Evolutionary conservation across 2,329 filamentous ascomycete genomes (phyloP).

Genomic region (Cladobotryum protrusum): DNA sequence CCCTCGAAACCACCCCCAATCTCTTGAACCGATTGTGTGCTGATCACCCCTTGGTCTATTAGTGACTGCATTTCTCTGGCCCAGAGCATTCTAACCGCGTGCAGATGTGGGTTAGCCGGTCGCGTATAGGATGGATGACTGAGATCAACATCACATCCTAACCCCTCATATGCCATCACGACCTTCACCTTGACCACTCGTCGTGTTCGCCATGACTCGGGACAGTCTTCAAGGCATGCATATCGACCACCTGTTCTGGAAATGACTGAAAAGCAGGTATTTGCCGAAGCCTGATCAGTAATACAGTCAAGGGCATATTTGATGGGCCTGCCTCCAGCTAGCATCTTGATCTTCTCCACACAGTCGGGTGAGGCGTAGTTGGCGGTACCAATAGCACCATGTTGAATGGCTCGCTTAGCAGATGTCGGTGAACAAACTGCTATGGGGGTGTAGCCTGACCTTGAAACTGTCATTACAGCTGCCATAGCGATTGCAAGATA

Average conservation of each 20-base stretch:
- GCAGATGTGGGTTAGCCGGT: no score
- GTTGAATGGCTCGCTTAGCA: not conserved
- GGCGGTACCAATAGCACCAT: not conserved
- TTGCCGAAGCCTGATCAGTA: slow-evolving; percentile 20
- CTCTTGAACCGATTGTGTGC: no score
- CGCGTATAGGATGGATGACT: no score
- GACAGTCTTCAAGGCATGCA: slow-evolving; percentile 24
- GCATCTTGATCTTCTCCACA: not conserved
- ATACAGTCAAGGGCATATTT: slow-evolving; percentile 26
- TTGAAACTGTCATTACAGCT: not conserved
- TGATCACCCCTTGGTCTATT: no score
- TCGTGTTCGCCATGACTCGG: slow-evolving; percentile 18
- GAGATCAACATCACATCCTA: slow-evolving; percentile 4
- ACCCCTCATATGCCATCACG: slow-evolving; percentile 17
- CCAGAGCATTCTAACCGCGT: no score
- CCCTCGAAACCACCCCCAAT: no score
- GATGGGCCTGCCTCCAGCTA: slow-evolving; percentile 11
- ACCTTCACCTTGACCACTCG: slow-evolving; percentile 17
- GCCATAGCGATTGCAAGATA: not conserved
- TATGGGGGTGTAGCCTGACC: slow-evolving; percentile 3
- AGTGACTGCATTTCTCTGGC: no score
- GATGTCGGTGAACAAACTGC: not conserved
- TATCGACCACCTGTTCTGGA: slow-evolving; percentile 24
- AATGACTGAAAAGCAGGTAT: slow-evolving; percentile 21
- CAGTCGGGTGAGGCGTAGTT: not conserved